Evolutionary conservation across 768 basidiomycete species (phyloP).

Genomic region (Austroboletus eburneus): DNA sequence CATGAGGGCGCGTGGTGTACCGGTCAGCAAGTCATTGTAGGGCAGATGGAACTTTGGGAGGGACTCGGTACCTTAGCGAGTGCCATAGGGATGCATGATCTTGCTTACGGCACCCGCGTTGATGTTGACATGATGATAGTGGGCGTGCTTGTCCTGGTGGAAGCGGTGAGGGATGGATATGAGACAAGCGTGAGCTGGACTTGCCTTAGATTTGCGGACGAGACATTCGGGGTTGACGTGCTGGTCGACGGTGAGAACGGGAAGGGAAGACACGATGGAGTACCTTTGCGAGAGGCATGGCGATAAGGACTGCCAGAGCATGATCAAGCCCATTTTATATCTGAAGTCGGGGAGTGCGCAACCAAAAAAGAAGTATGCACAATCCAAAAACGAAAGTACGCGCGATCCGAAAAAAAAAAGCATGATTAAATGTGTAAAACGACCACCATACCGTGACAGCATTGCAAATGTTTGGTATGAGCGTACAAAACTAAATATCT

Average conservation of each 20-base stretch:
- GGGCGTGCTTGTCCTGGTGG: conserved; percentile 45
- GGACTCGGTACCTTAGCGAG: conserved; percentile 61
- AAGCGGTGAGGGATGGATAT: neutral
- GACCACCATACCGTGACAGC: too few species aligned
- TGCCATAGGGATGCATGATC: conserved; percentile 48
- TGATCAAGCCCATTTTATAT: neutral
- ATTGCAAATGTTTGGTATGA: too few species aligned
- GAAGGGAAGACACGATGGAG: neutral
- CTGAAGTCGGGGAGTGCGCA: too few species aligned
- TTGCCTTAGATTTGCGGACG: conserved; percentile 53
- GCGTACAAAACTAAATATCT: too few species aligned
- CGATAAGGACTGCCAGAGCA: neutral
- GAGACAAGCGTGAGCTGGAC: conserved; percentile 1
- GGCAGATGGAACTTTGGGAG: conserved; percentile 69
- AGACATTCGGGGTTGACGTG: conserved; percentile 67
- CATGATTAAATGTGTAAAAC: too few species aligned
- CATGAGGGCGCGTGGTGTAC: too few species aligned
- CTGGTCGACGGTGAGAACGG: conserved; percentile 30
- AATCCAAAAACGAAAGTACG: too few species aligned
- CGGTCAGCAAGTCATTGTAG: conserved; percentile 59
- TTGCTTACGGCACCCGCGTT: conserved; percentile 32
- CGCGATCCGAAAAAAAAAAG: too few species aligned
- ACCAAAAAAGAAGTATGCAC: too few species aligned
- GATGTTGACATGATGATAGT: conserved; percentile 37
- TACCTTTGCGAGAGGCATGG: conserved; percentile 64